These are phyloP conservation scores for Fragosphaeria purpurea DNA, from an alignment of 2,329 filamentous ascomycete genomes.

Conservation along the genomic window DNA sequence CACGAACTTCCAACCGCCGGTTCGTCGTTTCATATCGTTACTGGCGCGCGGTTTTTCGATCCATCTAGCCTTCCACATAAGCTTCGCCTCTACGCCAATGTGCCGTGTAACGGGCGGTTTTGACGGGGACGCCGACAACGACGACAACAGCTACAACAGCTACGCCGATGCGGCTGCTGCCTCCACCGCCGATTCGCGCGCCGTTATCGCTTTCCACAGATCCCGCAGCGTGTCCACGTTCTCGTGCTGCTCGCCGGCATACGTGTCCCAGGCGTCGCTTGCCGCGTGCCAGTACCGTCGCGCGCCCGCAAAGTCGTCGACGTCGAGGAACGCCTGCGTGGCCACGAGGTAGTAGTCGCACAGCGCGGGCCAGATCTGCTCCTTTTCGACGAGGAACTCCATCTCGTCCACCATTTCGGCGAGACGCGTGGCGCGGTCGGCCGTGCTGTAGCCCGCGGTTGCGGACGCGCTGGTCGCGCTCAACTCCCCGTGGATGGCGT, in stretches of 20 bases:
- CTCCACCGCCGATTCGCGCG: too few relatives aligned
- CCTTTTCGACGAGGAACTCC: constrained; percentile 11
- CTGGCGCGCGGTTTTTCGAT: too few relatives aligned
- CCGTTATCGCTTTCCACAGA: too few relatives aligned
- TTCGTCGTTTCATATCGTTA: too few relatives aligned
- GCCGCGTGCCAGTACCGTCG: constrained; percentile 9
- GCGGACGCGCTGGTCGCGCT: not conserved
- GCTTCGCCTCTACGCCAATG: too few relatives aligned
- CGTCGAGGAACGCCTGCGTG: constrained; percentile 14
- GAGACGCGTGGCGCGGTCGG: not conserved
- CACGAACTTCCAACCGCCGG: too few relatives aligned
- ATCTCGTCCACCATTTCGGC: constrained; percentile 12
- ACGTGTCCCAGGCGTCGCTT: constrained; percentile 2
- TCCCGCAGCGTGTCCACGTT: not conserved
- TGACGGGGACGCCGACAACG: too few relatives aligned
- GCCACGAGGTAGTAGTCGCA: constrained; percentile 16
- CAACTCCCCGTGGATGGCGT: constrained; percentile 13
- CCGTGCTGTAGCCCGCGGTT: constrained; percentile 1
- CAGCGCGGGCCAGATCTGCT: constrained; percentile 16
- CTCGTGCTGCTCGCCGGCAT: constrained; percentile 5
- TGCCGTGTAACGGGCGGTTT: too few relatives aligned
- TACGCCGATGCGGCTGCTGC: too few relatives aligned
- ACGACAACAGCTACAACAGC: too few relatives aligned
- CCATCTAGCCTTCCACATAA: too few relatives aligned
- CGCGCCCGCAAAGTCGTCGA: constrained; percentile 9